Evolutionary conservation across 345 rosid species (phyloP), one percentile per base, ranked within the genome.

Genomic region (Eucalyptus grandis): DNA sequence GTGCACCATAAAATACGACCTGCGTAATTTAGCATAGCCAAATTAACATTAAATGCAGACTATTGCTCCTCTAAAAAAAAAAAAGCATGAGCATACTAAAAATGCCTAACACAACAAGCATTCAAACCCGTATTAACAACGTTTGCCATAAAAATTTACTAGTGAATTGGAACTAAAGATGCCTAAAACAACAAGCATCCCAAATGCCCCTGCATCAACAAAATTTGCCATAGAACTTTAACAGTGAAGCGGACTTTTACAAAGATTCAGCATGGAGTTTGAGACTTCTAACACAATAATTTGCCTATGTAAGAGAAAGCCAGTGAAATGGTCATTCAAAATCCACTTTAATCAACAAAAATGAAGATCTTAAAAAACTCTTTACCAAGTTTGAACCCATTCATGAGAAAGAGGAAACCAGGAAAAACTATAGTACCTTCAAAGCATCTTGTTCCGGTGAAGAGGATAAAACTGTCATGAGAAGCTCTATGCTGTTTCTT

Each of bases 401-500:
- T 40, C 83, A 77, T 6, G 5, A 37, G 65, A 31, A 49, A 15
- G 30, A 16, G 72, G 49, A 62, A 37, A 87, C 50, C 46, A 49
- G 22, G 86, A 31, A 49, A 43, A 72, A 81, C 43, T 67, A 77
- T 81, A 89, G 87, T 94, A 98, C 99, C 96, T 95, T 87, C 67
- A 95, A 91, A 89, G 92, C 97, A 89, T 97, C 98, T 90, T 95
- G 98, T 69, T 96, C 94, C 4, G 98, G 97, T 49, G 98, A 95
- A 89, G 98, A 96, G 58, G 98, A 94, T 90, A 98, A 89, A 89
- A 98, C 97, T 26, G 98, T 95, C 2, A 94, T 87, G 87, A 98
- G 97, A 93, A 98, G 98, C 91, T 97, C 99, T 86, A 96, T 92
- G 91, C 95, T 94, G 93, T 98, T 98, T 92, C 98, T 95, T 50